These are phyloP conservation scores for Ophiocordyceps camponoti-leonardi DNA, from an alignment of 2,329 filamentous ascomycete species.

Conservation along the genomic window DNA sequence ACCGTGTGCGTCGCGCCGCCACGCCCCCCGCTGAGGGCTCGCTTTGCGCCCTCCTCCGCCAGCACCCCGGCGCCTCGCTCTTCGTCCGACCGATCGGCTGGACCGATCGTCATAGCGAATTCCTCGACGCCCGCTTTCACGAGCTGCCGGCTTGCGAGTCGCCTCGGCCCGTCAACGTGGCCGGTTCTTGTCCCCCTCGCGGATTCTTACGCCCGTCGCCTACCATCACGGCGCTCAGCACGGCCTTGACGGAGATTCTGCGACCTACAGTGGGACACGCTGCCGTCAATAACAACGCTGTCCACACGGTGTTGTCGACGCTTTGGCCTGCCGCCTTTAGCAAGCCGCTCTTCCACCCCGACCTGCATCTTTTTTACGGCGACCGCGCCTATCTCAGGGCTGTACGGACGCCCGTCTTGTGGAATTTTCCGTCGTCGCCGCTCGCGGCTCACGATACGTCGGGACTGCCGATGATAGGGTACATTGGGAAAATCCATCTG, in stretches of 20 bases:
- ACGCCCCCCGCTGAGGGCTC: constrained; percentile 20
- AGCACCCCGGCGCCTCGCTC: constrained; percentile 27
- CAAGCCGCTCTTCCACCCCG: constrained; percentile 13
- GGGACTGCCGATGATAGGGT: constrained; percentile 21
- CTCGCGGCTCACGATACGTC: constrained; percentile 8
- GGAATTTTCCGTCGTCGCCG: constrained; percentile 18
- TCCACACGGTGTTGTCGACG: constrained; percentile 25
- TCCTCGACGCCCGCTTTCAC: constrained; percentile 29
- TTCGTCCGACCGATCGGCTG: constrained; percentile 36
- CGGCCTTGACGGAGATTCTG: constrained; percentile 25
- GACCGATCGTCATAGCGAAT: constrained; percentile 31
- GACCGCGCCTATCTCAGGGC: constrained; percentile 23
- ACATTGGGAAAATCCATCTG: constrained; percentile 30
- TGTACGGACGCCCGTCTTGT: constrained; percentile 31
- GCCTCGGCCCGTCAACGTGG: constrained; percentile 18
- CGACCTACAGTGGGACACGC: constrained; percentile 16
- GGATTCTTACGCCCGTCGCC: constrained; percentile 20
- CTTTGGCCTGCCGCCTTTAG: constrained; percentile 23
- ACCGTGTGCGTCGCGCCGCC: neutral
- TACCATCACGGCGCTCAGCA: constrained; percentile 23
- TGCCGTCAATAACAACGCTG: constrained; percentile 11
- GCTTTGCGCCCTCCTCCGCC: constrained; percentile 32
- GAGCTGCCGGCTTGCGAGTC: constrained; percentile 22
- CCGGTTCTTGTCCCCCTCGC: constrained; percentile 17
- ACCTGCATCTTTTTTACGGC: constrained; percentile 34